Evolutionary conservation across 2,329 filamentous ascomycete genomes (phyloP), one percentile per base, ranked within the genome.

Genomic region (Penicillium sp.): DNA sequence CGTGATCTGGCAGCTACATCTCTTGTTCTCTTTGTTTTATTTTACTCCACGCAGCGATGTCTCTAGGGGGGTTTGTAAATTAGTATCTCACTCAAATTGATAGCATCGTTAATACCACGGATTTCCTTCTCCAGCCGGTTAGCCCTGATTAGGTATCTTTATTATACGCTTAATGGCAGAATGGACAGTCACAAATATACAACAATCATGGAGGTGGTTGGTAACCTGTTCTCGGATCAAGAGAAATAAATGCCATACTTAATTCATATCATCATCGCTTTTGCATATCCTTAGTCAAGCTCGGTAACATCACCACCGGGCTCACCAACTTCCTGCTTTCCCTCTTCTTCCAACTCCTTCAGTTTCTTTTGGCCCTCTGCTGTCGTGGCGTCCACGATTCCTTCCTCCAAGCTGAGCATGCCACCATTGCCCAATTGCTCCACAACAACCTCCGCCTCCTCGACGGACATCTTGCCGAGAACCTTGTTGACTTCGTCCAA

Each of bases 301-400:
- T 74, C 71, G 25, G 70, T 70, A 77, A 81, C 69, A 67, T 84
- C 69, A 73, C 78, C 65, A 72, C 82, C 75, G 74, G 82, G 77
- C 64, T 84, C 63, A 73, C 80, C 74, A 71, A 81, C 75, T 67
- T 79, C 69, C 54, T 60, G 67, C 56, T 68, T 74, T 17, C 68
- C 82, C 62, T 84, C 79, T 27, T 83, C 81, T 73, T 91, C 88
- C 59, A 96, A 83, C 64, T 92, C 86, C 77, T 89, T 88, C 67
- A 93, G 81, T 71, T 87, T 87, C 73, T 87, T 85, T 79, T 88
- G 84, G 3, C 93, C 93, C 72, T 94, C 88, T 71, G 92, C 88
- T 2, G 93, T 96, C 46, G 92, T 99, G 1, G 92, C 91, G 77
- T 99, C 94, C 66, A 99, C 95, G 51, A 99, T 91, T 50, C 95